Conservation (phyloP, 176 grass and related monocot genomes). For the Oryza longistaminata region DNA sequence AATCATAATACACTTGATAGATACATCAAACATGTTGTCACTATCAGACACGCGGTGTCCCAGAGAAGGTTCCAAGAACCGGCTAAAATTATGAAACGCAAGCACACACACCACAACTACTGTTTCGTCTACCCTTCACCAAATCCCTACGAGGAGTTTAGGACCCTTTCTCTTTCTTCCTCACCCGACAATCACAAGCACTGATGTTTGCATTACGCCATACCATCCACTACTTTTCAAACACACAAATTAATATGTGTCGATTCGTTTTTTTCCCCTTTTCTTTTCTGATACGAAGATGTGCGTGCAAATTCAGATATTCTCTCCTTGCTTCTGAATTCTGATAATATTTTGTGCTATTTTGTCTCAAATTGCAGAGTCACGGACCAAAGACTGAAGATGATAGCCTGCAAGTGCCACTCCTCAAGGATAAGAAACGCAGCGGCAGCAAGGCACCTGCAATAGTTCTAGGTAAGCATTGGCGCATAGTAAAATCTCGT, state of each 20-base stretch:
- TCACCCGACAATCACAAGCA: neutral
- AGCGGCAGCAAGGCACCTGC: slow-evolving; percentile 33
- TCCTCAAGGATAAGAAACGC: slow-evolving; percentile 37
- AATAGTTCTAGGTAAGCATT: slow-evolving; percentile 40
- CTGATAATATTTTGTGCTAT: neutral
- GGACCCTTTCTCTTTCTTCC: neutral
- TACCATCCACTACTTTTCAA: neutral
- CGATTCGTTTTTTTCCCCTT: neutral
- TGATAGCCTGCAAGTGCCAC: slow-evolving; percentile 27
- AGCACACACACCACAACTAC: neutral
- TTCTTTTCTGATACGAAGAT: no score
- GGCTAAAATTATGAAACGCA: neutral
- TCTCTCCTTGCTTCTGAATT: neutral
- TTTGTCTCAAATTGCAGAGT: slow-evolving; percentile 18
- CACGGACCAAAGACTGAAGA: slow-evolving; percentile 22
- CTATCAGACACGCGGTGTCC: neutral
- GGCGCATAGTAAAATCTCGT: neutral
- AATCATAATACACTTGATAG: neutral
- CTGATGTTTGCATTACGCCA: neutral
- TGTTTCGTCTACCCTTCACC: neutral
- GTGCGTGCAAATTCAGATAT: no score
- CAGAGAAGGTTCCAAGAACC: slow-evolving; percentile 16
- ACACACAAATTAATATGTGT: neutral
- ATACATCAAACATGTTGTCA: neutral
- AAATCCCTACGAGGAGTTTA: neutral